phyloP scores from a whole-genome alignment of 2,329 filamentous ascomycete species.

The Torrubiella hemipterigena region DNA sequence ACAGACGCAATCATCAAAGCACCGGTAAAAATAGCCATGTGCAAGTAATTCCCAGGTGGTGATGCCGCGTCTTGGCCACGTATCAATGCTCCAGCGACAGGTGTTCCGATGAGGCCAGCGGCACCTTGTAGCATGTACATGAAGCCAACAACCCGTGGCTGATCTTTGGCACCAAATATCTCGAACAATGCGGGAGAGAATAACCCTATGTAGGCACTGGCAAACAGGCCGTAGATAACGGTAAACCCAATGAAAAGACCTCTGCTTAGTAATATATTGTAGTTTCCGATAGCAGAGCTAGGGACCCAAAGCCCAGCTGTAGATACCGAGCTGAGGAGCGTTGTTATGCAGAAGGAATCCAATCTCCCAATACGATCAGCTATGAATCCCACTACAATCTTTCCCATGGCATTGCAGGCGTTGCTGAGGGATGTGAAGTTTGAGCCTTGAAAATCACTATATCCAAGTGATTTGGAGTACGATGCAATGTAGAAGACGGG shows the following conservation, averaged over 20 bases:
- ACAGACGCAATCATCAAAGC: too few species aligned
- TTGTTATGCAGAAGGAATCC: conserved; percentile 21
- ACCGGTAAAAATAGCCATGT: too few species aligned
- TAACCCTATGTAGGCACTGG: background rate
- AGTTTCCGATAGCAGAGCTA: too few species aligned
- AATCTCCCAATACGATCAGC: conserved; percentile 25
- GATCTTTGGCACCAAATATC: background rate
- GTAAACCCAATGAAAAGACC: background rate
- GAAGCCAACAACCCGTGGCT: background rate
- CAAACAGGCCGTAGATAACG: background rate
- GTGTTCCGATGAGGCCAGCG: background rate
- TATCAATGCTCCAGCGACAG: too few species aligned
- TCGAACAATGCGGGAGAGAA: background rate
- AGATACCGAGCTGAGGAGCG: background rate
- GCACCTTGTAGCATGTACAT: background rate
- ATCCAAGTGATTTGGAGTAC: background rate
- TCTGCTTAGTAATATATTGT: too few species aligned
- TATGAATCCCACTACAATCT: conserved; percentile 22
- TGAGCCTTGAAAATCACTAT: conserved; percentile 16
- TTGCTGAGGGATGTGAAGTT: conserved; percentile 26
- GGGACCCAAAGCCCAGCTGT: background rate
- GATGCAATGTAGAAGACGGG: background rate
- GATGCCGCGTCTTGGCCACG: too few species aligned
- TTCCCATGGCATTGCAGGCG: conserved; percentile 23
- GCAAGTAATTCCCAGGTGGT: too few species aligned